Base-by-base conservation (phyloP, 257 asterid genomes). In the Solanum appendiculatum region DNA sequence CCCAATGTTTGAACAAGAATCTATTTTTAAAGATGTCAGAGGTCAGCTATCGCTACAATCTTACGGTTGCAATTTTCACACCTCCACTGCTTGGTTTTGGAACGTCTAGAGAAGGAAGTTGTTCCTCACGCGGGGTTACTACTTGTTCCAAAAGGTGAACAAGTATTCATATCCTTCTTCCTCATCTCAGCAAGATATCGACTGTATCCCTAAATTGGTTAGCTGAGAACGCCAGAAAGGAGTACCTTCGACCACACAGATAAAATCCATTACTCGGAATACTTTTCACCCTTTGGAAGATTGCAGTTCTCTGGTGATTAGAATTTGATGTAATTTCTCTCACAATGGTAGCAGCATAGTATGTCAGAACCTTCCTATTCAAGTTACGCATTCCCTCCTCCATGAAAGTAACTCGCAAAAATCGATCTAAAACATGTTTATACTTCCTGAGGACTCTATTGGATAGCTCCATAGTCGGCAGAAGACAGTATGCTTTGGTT, bases 1-100 rank as follows among this genome's bases (percentile, higher is more conserved):
- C 69, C 69, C 94, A n/a, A 97, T 91, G 88, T 90, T 92, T n/a
- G 92, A 27, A 90, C 99, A 97, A 85, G 98, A 96, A 72, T 95
- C 99, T 3, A 96, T 18, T 74, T 48, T 54, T 54, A 18, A 18
- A 54, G 63, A 54, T 20, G 21, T 48, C 3, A 48, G 56, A 15
- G 63, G 25, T 54, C 63, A n/a, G n/a, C n/a, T n/a, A n/a, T n/a
- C n/a, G n/a, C n/a, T 54, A 54, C 63, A 54, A 54, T 54, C 63
- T 6, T 54, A 54, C 25, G 10, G n/a, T 18, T 54, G 63, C 63
- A 54, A 20, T 54, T 54, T 1, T 54, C 63, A 20, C 63, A 7
- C 25, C 5, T 1, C 63, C 63, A 54, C 4, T 54, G n/a, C 63
- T 54, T 54, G 6, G n/a, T 54, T 54, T 18, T 54, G 63, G 63